These are phyloP conservation scores for Urostyla sp. DNA, from an alignment of 73 alveolate species.

Conservation along the genomic window DNA sequence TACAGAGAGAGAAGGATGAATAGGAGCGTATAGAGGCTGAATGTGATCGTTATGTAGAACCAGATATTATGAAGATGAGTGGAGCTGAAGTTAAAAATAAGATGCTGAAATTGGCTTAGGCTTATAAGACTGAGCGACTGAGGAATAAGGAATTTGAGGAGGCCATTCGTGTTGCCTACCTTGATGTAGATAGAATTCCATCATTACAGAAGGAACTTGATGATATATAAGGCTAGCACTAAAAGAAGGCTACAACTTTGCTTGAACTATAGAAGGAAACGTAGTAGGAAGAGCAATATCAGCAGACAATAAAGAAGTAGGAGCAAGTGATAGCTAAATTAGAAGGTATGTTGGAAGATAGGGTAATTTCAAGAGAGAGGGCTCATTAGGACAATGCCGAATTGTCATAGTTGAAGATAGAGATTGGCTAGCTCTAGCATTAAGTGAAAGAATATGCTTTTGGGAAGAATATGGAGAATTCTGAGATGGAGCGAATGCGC, in stretches of 20 bases:
- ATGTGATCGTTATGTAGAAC: conserved; percentile 86
- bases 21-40: conserved; percentile 91
- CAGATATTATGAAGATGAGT: conserved; percentile 92
- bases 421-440: conserved; percentile 88
- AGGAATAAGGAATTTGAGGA: conserved; percentile 96
- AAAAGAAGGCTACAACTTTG: conserved; percentile 86
- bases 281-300: conserved; percentile 85
- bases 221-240: conserved; percentile 85
- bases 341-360: conserved; percentile 88
- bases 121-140: conserved; percentile 95
- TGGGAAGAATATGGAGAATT: conserved; percentile 86
- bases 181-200: conserved; percentile 89
- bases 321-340: conserved; percentile 95
- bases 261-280: conserved; percentile 90
- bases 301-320: conserved; percentile 97
- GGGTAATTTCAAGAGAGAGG: conserved; percentile 78
- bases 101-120: conserved; percentile 96
- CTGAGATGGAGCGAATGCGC: conserved; percentile 89
- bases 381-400: conserved; percentile 85
- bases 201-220: conserved; percentile 91
- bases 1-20: conserved; percentile 88
- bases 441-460: conserved; percentile 89
- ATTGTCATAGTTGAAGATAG: conserved; percentile 92
- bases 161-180: conserved; percentile 88
- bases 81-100: conserved; percentile 94